Base-by-base conservation (phyloP, 306 rosid genomes). In the Rubus parviflorus region DNA sequence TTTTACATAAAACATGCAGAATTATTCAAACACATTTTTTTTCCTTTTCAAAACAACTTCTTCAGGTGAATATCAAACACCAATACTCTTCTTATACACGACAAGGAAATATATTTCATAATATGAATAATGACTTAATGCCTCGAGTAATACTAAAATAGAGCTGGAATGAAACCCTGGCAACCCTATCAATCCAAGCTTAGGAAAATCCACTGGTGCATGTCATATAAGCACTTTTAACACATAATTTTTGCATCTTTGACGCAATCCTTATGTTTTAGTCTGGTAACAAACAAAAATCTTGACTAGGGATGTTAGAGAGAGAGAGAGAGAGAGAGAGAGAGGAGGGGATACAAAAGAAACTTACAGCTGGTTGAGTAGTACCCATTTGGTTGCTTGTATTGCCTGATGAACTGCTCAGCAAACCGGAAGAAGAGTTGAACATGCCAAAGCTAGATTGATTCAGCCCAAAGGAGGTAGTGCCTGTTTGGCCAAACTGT, bases 301-400 rank as follows among this genome's bases (percentile, higher is more conserved):
- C 48, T 7, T 45, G 11, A 9, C 8, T 45, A 45, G 48, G 48
- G 48, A 45, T 12, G 54, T 49, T 12, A 11, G 20, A 2, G n/a
- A 13, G 43, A 30, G 41, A 61, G 43, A 25, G 67, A 14, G 40
- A 30, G 42, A 35, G 10, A 54, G 40, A 4, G 17, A 60, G 66
- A 11, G 66, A 23, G 38, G 1, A 9, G 16, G 6, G 19, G 14
- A 19, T 17, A 19, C 1, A 68, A 67, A n/a, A 7, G 42, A 80
- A 16, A 88, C 94, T 80, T 83, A 91, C 97, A 80, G 86, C 8
- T 67, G 90, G 74, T 86, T 87, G 97, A 83, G 79, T 84, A 79
- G 85, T 90, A 74, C 83, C 85, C 43, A 82, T 40, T 63, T 73
- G 77, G 77, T 80, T 89, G 81, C 87, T 85, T 10, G 92, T 87